A percentile compares a stretch with the other conserved stretches of the same genome.
Evolutionary conservation across 2,329 filamentous ascomycete genomes (phyloP).

Genomic region (Fusarium papillatum): DNA sequence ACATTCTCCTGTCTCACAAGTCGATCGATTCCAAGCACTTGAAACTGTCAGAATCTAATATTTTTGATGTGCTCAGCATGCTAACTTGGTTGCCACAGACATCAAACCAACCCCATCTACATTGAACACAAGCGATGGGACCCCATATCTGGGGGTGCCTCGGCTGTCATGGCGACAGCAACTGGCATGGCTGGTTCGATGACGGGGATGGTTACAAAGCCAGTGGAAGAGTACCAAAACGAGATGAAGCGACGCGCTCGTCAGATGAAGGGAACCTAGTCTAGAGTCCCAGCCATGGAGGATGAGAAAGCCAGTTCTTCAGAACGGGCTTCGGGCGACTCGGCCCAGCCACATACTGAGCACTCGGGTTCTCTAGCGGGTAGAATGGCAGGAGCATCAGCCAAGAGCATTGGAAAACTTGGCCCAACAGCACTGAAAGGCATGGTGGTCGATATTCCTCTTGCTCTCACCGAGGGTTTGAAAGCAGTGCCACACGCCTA

Average conservation of each 20-base stretch:
- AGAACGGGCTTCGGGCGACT: background rate
- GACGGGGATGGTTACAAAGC: conserved; percentile 26
- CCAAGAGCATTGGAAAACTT: conserved; percentile 2
- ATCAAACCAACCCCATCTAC: conserved; percentile 17
- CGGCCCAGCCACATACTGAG: background rate
- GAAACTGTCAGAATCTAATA: fast-evolving
- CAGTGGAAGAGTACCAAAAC: conserved; percentile 24
- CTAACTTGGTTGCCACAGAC: background rate
- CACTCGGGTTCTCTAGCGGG: background rate
- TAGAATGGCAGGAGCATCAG: conserved; percentile 12
- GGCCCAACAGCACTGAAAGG: conserved; percentile 4
- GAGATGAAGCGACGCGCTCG: background rate
- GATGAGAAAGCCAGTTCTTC: background rate
- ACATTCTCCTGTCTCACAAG: conserved; percentile 5
- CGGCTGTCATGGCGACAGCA: conserved; percentile 10
- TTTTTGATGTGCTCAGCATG: background rate
- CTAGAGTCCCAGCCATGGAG: background rate
- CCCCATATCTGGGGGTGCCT: conserved; percentile 24
- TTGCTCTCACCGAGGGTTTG: conserved; percentile 8
- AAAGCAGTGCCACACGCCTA: background rate
- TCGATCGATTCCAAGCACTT: conserved; percentile 26
- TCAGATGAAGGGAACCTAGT: background rate
- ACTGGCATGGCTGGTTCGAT: conserved; percentile 18
- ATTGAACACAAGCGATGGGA: conserved; percentile 36
- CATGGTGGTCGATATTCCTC: conserved; percentile 5